Evolutionary conservation across 108 stramenopile genomes (phyloP), one percentile per base, ranked within the genome.

Genomic region (Skeletonema marinoi): DNA sequence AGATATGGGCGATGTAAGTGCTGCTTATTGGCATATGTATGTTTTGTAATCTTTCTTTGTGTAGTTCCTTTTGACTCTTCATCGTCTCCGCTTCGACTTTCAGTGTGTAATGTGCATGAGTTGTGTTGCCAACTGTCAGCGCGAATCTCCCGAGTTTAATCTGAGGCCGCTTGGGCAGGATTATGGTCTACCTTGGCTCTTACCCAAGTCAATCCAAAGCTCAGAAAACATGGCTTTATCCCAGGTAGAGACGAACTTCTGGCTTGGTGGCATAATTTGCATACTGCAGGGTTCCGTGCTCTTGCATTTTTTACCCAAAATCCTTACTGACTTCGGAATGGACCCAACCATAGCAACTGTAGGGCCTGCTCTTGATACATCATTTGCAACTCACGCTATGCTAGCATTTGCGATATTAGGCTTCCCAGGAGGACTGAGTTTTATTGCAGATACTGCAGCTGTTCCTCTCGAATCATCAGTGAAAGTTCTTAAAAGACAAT

Each of bases 161-260:
- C 31, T 75, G 11, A 56, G 81, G 31, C 81, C 81, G 4, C 46
- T 82, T 32, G 81, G 81, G 17, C 68, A 31, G 51, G 81, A 82
- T 35, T 82, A 72, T 65, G 81, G 81, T 32, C 61, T 82, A 5
- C 81, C 81, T 2, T 82, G 81, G 81, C 32, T 82, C 21, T 56
- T 82, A 71, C 81, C 81, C 0, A 71, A 50, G 60, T 13, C 25
- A 31, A 30, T 82, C 11, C 76, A 82, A 58, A 71, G 36, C 8
- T 13, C 60, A 21, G 63, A 71, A 44, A 66, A 44, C 32, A 51
- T 82, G 71, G 74, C 76, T 4, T n/a, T 66, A 33, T 50, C 44
- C 35, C 81, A 82, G 66, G 81, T 82, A 11, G 76, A 82, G 46
- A 82, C 81, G 2, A 82, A 82, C 32, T 82, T 77, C 36, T 82